Base-by-base conservation (phyloP, 148 eudicot genomes). In the Fagopyrum tataricum region DNA sequence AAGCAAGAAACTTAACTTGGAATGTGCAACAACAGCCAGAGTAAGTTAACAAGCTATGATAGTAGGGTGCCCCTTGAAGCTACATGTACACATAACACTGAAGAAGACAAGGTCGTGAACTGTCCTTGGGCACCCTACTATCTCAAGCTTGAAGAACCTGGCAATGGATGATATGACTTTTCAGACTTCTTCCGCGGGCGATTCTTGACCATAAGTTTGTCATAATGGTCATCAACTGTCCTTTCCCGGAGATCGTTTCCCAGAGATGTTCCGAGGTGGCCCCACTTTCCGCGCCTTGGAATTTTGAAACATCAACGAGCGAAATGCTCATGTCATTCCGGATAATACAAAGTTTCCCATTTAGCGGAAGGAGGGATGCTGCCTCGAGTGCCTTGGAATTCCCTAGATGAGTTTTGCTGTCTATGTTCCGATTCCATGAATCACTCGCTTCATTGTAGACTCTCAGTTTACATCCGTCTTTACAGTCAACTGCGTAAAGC, bases 301-400 rank as follows among this genome's bases (percentile, higher is more conserved):
- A 78, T 78, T 79, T 87, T 1, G 85, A 81, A 39, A 90, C 94
- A 80, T 90, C 88, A 4, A 93, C 96, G n/a, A 93, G 67, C 40
- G 93, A 85, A 14, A 93, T 85, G 70, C 94, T 93, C 96, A 90
- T 88, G 72, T 93, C 90, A 52, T 90, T 90, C n/a, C 96, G 82
- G 17, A 93, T 83, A 55, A 93, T 86, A 73, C 96, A 88, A 44
- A 92, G 71, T 72, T 88, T 92, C 40, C 90, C 86, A 7, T 84
- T 87, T 0, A 92, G 82, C 5, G 93, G 93, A 37, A 93, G 81
- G 46, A 93, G 88, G 26, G 96, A 91, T 14, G 94, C 93, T 7
- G 98, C 98, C 76, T 88, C 96, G 47, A 90, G 72, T 2, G 89
- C 92, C 78, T 87, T 88, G 12, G 91, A 87, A 70, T 82, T 90